A percentile compares a stretch with the other conserved stretches of the same genome.
phyloP scores from a whole-genome alignment of 768 basidiomycete species.

The Calocybe gangraenosa region DNA sequence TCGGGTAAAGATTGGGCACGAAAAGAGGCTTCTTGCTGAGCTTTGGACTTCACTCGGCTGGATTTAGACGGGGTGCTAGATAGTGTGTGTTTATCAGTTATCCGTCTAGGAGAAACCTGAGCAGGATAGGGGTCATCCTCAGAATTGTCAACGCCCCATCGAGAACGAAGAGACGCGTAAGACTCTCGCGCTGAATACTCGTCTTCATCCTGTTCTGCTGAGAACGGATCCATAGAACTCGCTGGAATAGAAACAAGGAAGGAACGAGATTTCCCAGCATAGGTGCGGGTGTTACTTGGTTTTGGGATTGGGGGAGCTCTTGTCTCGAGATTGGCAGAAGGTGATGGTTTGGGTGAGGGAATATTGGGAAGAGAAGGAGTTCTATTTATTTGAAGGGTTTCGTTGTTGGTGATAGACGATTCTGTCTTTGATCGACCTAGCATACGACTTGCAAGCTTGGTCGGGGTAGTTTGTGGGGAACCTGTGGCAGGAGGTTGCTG shows the following conservation, averaged over 20 bases:
- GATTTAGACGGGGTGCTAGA: conserved; percentile 34
- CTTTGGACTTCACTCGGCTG: conserved; percentile 33
- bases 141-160: conserved; percentile 79
- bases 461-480: conserved; percentile 28
- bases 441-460: conserved; percentile 65
- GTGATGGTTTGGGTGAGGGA: conserved; percentile 19
- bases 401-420: conserved; percentile 37
- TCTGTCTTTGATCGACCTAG: conserved; percentile 66
- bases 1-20: conserved; percentile 29
- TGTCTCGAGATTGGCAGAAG: conserved; percentile 21
- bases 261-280: conserved; percentile 75
- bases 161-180: conserved; percentile 65
- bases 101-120: conserved; percentile 29
- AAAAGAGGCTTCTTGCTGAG: conserved; percentile 18
- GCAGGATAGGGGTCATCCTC: conserved; percentile 61
- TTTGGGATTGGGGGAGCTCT: conserved; percentile 24
- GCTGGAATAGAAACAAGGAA: conserved; percentile 64
- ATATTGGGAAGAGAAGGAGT: conserved; percentile 35
- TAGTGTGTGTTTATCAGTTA: conserved; percentile 27
- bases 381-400: conserved; percentile 20
- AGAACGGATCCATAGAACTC: conserved; percentile 20
- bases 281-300: conserved; percentile 51
- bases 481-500: conserved; percentile 26
- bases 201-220: conserved; percentile 34
- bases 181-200: conserved; percentile 64